A percentile compares a stretch with the other conserved stretches of the same genome.
phyloP scores from a whole-genome alignment of 371 early-diverging fungal species.

The Syncephalastrum sp. region DNA sequence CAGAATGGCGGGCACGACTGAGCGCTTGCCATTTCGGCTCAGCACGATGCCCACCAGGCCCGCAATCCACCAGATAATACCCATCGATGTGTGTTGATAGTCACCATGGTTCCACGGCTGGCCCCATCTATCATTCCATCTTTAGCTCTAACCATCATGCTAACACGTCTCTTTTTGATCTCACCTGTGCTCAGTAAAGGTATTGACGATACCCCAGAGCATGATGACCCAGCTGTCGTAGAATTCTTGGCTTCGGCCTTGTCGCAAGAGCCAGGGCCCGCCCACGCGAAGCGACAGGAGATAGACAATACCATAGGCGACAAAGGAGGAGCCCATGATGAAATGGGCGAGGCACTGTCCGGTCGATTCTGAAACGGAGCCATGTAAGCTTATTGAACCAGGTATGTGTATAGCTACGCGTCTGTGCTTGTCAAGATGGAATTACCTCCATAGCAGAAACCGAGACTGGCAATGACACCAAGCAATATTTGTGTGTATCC shows the following conservation, averaged over 20 bases:
- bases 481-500: conserved; percentile 65
- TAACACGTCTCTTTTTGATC: conserved; percentile 3
- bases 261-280: conserved; percentile 55
- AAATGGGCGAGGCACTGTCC: conserved; percentile 72
- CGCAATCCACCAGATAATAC: conserved; percentile 70
- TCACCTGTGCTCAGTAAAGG: conserved; percentile 70
- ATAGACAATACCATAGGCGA: conserved; percentile 62
- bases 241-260: conserved; percentile 66
- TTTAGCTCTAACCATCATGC: no score
- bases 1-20: conserved; percentile 59
- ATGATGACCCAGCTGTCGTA: conserved; percentile 68
- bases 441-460: conserved; percentile 61
- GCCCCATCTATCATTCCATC: conserved; percentile 38
- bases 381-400: not conserved
- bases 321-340: conserved; percentile 73
- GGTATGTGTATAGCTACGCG: not conserved
- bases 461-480: conserved; percentile 64
- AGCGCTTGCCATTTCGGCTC: conserved; percentile 54
- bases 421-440: not conserved
- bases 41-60: conserved; percentile 58
- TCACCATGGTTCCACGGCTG: conserved; percentile 65
- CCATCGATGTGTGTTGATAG: conserved; percentile 68
- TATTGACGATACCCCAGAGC: conserved; percentile 69
- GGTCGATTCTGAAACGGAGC: conserved; percentile 32
- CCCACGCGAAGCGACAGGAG: conserved; percentile 57